A percentile compares a stretch with the other conserved stretches of the same genome.
phyloP scores from a whole-genome alignment of 2,329 filamentous ascomycete species.

The Cercospora citrullina region DNA sequence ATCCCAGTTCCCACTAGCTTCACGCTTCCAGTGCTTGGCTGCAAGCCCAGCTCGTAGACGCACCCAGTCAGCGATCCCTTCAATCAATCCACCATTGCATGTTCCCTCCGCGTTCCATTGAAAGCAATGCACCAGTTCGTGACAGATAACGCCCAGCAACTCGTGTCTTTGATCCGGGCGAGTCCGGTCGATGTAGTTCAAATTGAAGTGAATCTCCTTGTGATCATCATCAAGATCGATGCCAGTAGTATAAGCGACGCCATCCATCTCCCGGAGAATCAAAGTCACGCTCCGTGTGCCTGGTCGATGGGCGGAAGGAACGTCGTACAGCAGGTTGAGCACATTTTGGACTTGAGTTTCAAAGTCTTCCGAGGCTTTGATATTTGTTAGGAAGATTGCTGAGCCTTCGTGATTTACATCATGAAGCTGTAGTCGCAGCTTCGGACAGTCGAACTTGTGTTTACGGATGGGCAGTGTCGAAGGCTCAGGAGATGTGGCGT shows the following conservation, averaged over 20 bases:
- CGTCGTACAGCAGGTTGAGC: conserved; percentile 68
- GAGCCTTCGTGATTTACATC: conserved; percentile 60
- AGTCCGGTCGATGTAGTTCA: conserved; percentile 64
- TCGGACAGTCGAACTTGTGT: conserved; percentile 43
- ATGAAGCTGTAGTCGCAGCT: conserved; percentile 50
- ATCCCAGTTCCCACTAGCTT: conserved; percentile 69
- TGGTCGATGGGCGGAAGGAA: conserved; percentile 44
- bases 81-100: conserved; percentile 71
- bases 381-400: conserved; percentile 64
- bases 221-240: conserved; percentile 77
- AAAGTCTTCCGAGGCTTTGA: conserved; percentile 64
- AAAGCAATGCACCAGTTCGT: conserved; percentile 94
- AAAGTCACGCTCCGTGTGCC: conserved; percentile 84
- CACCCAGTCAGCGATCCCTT: conserved; percentile 93
- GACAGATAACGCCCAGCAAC: conserved; percentile 78
- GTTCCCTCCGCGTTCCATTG: conserved; percentile 68
- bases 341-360: conserved; percentile 66
- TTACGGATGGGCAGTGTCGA: conserved; percentile 28
- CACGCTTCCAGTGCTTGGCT: conserved; percentile 79
- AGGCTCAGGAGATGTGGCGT: conserved; percentile 22
- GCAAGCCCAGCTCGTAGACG: conserved; percentile 69
- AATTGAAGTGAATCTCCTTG: conserved; percentile 89
- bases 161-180: conserved; percentile 51
- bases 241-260: conserved; percentile 87
- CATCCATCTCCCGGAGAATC: conserved; percentile 73